Percentiles rank a stretch among this genome's conserved stretches.
Conservation (phyloP, 2,329 filamentous ascomycete species). For the Lasiodiplodia gonubiensis region DNA sequence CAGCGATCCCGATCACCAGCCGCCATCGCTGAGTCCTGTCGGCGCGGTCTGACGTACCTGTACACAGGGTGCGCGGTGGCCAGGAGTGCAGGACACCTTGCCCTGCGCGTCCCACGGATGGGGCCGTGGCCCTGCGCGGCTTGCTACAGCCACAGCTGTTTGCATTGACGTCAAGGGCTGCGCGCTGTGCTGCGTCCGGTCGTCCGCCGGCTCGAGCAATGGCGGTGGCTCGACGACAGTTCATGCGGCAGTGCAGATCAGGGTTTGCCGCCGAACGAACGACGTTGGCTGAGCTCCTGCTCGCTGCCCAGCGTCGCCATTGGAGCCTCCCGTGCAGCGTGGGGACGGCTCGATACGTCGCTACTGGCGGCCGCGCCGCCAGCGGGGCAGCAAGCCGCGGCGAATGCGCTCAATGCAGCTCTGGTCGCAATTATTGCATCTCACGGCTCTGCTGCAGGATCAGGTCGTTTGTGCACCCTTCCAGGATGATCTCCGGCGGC, state of each 20-base stretch:
- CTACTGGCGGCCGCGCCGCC: background rate
- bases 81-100: background rate
- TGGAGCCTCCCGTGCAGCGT: conserved; percentile 12
- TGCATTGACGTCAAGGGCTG: conserved; percentile 20
- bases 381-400: background rate
- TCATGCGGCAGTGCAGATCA: conserved; percentile 27
- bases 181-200: conserved; percentile 18
- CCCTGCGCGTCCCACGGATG: background rate
- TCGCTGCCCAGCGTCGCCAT: background rate
- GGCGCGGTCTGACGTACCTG: conserved; percentile 16
- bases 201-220: conserved; percentile 16
- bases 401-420: conserved; percentile 15
- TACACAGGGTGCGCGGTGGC: background rate
- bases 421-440: conserved; percentile 7
- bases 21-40: conserved; percentile 4
- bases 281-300: background rate
- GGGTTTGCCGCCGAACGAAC: conserved; percentile 23
- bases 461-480: conserved; percentile 11
- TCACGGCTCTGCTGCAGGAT: conserved; percentile 23
- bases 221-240: conserved; percentile 16
- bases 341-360: conserved; percentile 18
- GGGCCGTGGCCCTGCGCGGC: conserved; percentile 18
- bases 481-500: conserved; percentile 18
- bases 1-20: conserved; percentile 21
- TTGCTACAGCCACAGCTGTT: conserved; percentile 15